Evolutionary conservation across 257 asterid species (phyloP).

Genomic region (Orobanche coerulescens): DNA sequence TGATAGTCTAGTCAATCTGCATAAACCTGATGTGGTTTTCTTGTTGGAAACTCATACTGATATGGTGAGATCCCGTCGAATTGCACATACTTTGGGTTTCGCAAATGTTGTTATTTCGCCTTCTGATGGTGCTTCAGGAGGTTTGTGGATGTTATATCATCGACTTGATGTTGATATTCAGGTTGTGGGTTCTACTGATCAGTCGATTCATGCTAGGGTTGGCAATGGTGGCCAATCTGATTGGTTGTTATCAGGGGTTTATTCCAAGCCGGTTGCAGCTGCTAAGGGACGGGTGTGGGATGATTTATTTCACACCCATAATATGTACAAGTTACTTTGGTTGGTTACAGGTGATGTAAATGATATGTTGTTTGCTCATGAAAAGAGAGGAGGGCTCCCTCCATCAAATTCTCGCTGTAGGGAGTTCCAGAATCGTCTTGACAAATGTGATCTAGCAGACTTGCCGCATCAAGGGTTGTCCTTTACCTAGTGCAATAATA

Average conservation of each 20-base stretch:
- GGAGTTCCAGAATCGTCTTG: not conserved
- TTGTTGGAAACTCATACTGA: not conserved
- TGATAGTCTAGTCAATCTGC: not conserved
- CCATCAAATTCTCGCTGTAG: not conserved
- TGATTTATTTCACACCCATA: not conserved
- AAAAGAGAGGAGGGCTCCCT: not conserved
- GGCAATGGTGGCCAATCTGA: not conserved
- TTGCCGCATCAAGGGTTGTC: not conserved
- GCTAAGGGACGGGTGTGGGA: not conserved
- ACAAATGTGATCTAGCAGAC: not conserved
- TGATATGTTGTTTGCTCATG: not conserved
- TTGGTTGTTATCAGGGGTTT: not conserved
- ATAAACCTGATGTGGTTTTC: not conserved
- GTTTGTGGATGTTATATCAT: not conserved
- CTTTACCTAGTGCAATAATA: not conserved
- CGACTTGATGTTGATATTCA: not conserved
- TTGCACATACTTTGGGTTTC: not conserved
- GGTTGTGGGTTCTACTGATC: not conserved
- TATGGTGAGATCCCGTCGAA: not conserved
- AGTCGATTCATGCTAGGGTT: not conserved
- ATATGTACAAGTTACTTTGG: not conserved
- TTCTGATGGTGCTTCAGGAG: not conserved
- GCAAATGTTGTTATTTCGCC: not conserved
- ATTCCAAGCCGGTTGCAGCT: not conserved
- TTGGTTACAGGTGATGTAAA: not conserved